Base-by-base conservation (phyloP, 768 basidiomycete species). In the Podaxis sp. region DNA sequence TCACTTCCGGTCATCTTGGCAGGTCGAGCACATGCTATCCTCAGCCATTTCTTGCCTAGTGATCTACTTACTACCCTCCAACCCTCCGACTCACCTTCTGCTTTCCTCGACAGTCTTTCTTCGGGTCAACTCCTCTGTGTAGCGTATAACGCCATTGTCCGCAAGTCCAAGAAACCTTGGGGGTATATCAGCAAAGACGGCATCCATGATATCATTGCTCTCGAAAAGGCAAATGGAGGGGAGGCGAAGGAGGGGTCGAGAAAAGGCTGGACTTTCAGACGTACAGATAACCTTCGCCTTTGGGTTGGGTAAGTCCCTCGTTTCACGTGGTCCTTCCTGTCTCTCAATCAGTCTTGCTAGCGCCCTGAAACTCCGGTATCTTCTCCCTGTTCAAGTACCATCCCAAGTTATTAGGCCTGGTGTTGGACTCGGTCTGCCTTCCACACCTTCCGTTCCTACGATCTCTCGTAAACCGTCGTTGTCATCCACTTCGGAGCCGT, bases 81-180 rank as follows among this genome's bases (percentile, higher is more conserved):
- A 46, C 22, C 50, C 29, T 36, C 68, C 63, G n/a, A 68, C 68
- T 38, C 71, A 63, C 63, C 79, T 71, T 55, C 76, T 61, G 70
- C 71, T 0, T 81, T 92, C 66, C 78, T 91, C 2, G 71, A 75
- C 2, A 79, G 78, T 3, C 77, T 92, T 6, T 82, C 89, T 1
- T 93, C 89, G 3, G 94, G 94, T 0, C 90, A 93, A 68, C 74
- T 93, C 8, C 82, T 96, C 12, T 96, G 94, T 67, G 71, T 80
- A 2, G 88, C 91, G 0, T 94, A 94, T 76, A 96, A 96, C 72
- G 73, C 82, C 11, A 89, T 85, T 29, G 89, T 96, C 0, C 85
- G 94, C 25, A 84, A 85, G 63, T 94, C 92, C 7, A 85, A 85
- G 52, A 85, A 89, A 66, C 91, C 92, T 0, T 96, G 93, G 93